Conservation (phyloP, 306 rosid species). For the Cucumis cinereus region DNA sequence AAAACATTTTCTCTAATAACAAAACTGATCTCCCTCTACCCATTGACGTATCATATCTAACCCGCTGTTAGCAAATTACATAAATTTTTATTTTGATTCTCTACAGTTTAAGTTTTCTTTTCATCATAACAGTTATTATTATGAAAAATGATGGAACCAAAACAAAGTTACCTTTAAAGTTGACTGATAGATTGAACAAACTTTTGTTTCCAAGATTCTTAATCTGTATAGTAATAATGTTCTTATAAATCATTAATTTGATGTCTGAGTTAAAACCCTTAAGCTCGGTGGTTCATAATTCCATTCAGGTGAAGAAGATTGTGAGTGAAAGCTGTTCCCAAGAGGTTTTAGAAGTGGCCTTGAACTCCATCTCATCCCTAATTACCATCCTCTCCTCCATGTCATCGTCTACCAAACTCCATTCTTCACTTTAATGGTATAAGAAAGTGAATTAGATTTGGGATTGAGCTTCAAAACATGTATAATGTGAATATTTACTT, state of each 20-base stretch:
- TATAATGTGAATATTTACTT: neutral
- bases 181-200: neutral
- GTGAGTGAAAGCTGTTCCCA: conserved; percentile 10
- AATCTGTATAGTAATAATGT: neutral
- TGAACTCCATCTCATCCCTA: neutral
- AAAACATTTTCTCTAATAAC: too few species aligned
- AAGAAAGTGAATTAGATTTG: too few species aligned
- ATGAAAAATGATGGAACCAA: neutral
- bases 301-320: conserved; percentile 8
- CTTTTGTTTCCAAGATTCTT: neutral
- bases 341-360: conserved; percentile 8
- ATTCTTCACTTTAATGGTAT: conserved; percentile 5
- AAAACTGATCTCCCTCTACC: too few species aligned
- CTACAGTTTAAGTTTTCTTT: too few species aligned
- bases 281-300: neutral
- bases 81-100: too few species aligned
- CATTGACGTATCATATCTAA: too few species aligned
- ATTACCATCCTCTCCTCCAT: neutral
- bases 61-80: too few species aligned
- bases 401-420: neutral
- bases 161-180: neutral
- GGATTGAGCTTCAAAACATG: neutral
- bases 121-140: too few species aligned
- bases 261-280: neutral
- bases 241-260: neutral